Percentiles rank a stretch among this genome's conserved stretches.
phyloP scores from a whole-genome alignment of 2,329 filamentous ascomycete species.

The Beauveria brongniartii region DNA sequence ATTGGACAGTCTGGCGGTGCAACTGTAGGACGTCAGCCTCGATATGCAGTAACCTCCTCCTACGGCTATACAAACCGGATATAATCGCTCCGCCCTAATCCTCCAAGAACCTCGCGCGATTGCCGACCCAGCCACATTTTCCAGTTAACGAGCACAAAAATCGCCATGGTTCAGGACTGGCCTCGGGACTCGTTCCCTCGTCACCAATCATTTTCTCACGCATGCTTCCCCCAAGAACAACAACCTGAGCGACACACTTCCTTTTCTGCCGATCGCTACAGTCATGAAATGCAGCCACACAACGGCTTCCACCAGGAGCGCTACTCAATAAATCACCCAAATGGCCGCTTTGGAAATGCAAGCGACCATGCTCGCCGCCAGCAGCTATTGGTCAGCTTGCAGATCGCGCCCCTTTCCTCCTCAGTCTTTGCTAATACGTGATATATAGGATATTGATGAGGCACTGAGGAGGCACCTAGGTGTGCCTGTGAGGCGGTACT shows the following conservation, averaged over 20 bases:
- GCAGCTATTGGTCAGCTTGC: constrained; percentile 9
- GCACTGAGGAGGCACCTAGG: constrained; percentile 44
- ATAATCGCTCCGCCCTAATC: not conserved
- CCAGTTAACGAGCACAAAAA: not conserved
- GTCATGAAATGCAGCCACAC: constrained; percentile 16
- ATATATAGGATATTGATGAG: constrained; percentile 39
- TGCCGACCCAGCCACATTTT: not conserved
- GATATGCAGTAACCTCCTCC: not conserved
- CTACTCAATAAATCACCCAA: constrained; percentile 20
- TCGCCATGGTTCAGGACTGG: constrained; percentile 34
- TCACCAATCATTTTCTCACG: constrained; percentile 20
- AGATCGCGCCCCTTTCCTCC: not conserved
- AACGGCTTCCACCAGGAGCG: constrained; percentile 16
- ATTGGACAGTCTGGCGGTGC: not conserved
- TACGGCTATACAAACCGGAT: not conserved
- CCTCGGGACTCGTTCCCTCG: constrained; percentile 31
- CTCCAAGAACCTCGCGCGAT: not conserved
- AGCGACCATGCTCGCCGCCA: constrained; percentile 28
- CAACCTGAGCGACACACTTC: constrained; percentile 20
- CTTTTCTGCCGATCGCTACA: constrained; percentile 24
- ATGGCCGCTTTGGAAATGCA: constrained; percentile 26
- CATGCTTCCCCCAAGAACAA: constrained; percentile 2
- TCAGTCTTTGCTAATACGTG: not conserved
- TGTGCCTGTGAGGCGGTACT: constrained; percentile 43
- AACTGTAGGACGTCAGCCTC: not conserved